Base-by-base conservation (phyloP, 2,329 filamentous ascomycete genomes). In the Calycina herbarum region DNA sequence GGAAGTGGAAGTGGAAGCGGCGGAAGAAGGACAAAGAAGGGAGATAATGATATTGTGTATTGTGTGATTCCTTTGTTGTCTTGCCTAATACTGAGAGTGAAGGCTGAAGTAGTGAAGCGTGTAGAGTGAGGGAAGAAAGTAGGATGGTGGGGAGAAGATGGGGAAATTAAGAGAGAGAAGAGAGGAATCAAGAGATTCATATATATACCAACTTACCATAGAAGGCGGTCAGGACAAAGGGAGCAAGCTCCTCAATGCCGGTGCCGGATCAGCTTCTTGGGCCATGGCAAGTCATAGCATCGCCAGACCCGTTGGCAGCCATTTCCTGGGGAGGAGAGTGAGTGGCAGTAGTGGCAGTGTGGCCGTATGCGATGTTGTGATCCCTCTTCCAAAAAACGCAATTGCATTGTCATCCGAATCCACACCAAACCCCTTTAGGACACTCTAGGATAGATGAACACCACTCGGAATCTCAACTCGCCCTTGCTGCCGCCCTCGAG, bases 221-320 rank as follows among this genome's bases (percentile, higher is more conserved):
- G 45, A 51, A 27, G 20, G 45, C 45, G 45, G 45, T 51, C 45
- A 51, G 45, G 45, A 51, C 45, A 51, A 51, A 51, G 45, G n/a
- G 4, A 2, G 3, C 13, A 8, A 51, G n/a, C 45, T 5, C n/a
- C n/a, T 51, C 45, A 13, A 10, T 20, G 20, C 45, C n/a, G 45
- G 45, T 7, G 45, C 45, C 8, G 17, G n/a, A 51, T 24, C 45
- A 51, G 20, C 45, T 20, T 20, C 20, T n/a, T n/a, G 8, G 10
- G 45, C 45, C n/a, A n/a, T 51, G 45, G n/a, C 45, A 51, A 3
- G n/a, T 17, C 42, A 45, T n/a, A 20, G 8, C 45, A 29, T 29
- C 2, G 27, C n/a, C 42, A n/a, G 15, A 45, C 13, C 40, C 13
- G 15, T n/a, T 10, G 10, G 15, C n/a, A 20, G 15, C 42, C 42